These are phyloP conservation scores for Rhipidocladum racemiflorum DNA, from an alignment of 176 grass and related monocot genomes.

Conservation along the genomic window DNA sequence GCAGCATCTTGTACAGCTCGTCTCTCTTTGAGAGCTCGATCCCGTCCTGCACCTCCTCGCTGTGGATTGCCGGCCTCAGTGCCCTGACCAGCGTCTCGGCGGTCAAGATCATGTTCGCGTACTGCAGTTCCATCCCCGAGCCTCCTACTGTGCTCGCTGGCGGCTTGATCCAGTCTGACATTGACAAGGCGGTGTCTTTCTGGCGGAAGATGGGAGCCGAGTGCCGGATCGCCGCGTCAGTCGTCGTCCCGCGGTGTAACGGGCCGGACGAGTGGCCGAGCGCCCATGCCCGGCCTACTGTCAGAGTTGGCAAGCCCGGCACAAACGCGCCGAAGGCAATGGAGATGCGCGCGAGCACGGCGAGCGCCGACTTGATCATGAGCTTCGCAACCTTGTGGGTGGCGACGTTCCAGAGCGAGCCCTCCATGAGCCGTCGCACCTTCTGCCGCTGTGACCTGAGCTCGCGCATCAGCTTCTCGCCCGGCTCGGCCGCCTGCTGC, in stretches of 20 bases:
- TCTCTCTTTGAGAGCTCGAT: conserved; percentile 55
- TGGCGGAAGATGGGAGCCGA: conserved; percentile 63
- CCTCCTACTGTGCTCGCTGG: conserved; percentile 50
- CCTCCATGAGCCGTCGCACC: conserved; percentile 57
- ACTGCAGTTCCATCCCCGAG: conserved; percentile 56
- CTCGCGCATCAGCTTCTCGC: conserved; percentile 42
- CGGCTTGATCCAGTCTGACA: conserved; percentile 32
- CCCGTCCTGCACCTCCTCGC: conserved; percentile 10
- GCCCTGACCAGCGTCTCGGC: conserved; percentile 43
- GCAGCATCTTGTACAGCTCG: conserved; percentile 75
- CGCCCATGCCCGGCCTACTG: not conserved
- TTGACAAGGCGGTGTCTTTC: conserved; percentile 4
- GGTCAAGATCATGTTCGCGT: conserved; percentile 64
- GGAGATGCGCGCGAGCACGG: conserved; percentile 60
- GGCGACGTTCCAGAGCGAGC: conserved; percentile 60
- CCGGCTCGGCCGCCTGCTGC: not conserved
- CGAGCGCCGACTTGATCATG: conserved; percentile 64
- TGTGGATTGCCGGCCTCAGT: conserved; percentile 28
- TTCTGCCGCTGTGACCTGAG: conserved; percentile 42
- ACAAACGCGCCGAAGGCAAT: conserved; percentile 46
- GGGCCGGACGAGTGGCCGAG: conserved; percentile 48
- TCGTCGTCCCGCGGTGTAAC: conserved; percentile 16
- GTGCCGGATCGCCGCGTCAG: conserved; percentile 35
- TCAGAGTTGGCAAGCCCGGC: conserved; percentile 44
- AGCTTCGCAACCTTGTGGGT: conserved; percentile 48